Evolutionary conservation across 345 rosid genomes (phyloP).

Genomic region (Bruguiera gymnorhiza): DNA sequence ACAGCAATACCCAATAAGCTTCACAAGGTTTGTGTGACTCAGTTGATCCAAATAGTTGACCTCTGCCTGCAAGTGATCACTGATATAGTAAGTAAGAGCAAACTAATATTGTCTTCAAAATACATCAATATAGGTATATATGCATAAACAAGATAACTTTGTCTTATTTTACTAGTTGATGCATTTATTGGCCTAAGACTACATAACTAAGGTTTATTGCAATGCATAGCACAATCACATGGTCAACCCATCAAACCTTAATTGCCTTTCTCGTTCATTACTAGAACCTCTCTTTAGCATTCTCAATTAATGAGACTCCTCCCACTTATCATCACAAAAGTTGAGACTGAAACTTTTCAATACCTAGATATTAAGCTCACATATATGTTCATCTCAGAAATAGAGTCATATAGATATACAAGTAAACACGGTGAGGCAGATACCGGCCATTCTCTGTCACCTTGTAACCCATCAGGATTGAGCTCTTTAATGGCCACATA

Average conservation of each 20-base stretch:
- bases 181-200: too few species aligned
- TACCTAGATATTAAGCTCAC: not conserved
- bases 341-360: not conserved
- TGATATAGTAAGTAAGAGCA: not conserved
- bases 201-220: too few species aligned
- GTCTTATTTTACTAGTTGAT: too few species aligned
- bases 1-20: slow-evolving; percentile 96
- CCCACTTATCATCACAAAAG: not conserved
- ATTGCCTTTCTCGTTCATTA: not conserved
- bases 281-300: not conserved
- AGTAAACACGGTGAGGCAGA: slow-evolving; percentile 12
- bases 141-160: not conserved
- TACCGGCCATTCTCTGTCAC: slow-evolving; percentile 99
- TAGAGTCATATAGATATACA: too few species aligned
- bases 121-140: not conserved
- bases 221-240: too few species aligned
- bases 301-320: not conserved
- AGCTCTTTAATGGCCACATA: slow-evolving; percentile 88
- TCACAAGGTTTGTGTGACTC: slow-evolving; percentile 90
- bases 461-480: slow-evolving; percentile 85
- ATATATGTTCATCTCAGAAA: not conserved
- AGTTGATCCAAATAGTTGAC: slow-evolving; percentile 90
- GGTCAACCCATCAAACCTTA: too few species aligned
- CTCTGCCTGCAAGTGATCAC: slow-evolving; percentile 64
- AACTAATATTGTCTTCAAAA: not conserved